Evolutionary conservation across 2,329 filamentous ascomycete species (phyloP), one percentile per base, ranked within the genome.

Genomic region (Verticillium longisporum): DNA sequence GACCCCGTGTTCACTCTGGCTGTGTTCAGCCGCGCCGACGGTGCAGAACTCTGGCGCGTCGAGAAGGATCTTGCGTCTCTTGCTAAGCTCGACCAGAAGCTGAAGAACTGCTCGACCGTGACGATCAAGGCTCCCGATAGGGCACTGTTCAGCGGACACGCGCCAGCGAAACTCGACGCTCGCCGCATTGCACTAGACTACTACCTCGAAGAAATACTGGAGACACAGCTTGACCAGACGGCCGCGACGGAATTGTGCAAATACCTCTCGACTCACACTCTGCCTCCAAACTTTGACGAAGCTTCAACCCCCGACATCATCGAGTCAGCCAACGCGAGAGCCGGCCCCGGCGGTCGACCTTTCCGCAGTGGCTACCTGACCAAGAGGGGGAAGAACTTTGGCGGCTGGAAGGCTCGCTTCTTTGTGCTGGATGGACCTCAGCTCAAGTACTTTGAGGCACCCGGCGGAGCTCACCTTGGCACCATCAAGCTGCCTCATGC

Each of bases 381-480:
- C 1, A 99, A 99, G 78, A 86, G 91, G 67, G 95, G 95, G 57
- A 99, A 99, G 80, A 98, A 98, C 70, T 99, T 99, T 76, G 95
- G 95, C 59, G 95, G 95, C 57, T 99, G 95, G 95, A 99, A 99
- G 75, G 93, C 92, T 11, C 78, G 85, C 37, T 88, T 85, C 69
- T 88, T 88, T 68, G 76, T 85, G 26, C 77, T 86, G 13, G 83
- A 86, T 59, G 83, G 84, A 0, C 82, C 83, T n/a, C 75, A 79
- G 9, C 69, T 99, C 68, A 92, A 90, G 68, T 99, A 99, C 72
- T 98, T 91, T 69, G 95, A 99, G 74, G 86, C 89, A 1, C 92
- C 92, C 3, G 93, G 94, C 57, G 95, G 95, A 55, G 87, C 92
- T 15, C 92, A 97, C 72, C 78, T 98, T 45, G 95, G 95, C 3